These are phyloP conservation scores for Royoungia palumana DNA, from an alignment of 768 basidiomycete genomes.

Conservation along the genomic window DNA sequence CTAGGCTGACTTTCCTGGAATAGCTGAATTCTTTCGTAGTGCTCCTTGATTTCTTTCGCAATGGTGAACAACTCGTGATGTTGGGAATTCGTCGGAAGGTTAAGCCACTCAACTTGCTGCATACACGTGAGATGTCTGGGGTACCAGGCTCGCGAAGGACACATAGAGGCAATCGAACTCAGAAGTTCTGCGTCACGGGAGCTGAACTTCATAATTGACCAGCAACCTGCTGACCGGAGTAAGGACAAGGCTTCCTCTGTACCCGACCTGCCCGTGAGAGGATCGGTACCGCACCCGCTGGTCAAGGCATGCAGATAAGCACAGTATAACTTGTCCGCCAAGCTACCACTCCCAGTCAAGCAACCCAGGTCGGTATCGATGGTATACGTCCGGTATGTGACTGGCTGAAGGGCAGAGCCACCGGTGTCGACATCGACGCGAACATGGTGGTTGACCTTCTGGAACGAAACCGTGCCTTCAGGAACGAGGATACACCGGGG, in stretches of 20 bases:
- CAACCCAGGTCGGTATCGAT: slow-evolving; percentile 31
- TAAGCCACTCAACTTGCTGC: slow-evolving; percentile 37
- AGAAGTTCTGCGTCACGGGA: slow-evolving; percentile 32
- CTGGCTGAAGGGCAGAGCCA: neutral
- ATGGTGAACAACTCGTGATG: slow-evolving; percentile 27
- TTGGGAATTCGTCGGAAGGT: slow-evolving; percentile 26
- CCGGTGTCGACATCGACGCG: slow-evolving; percentile 1
- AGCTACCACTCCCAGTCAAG: slow-evolving; percentile 23
- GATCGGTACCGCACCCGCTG: slow-evolving; percentile 41
- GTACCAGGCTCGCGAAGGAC: slow-evolving; percentile 37
- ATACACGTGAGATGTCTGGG: slow-evolving; percentile 36
- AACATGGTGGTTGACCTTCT: slow-evolving; percentile 7
- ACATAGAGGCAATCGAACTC: slow-evolving; percentile 31
- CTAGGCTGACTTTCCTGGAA: slow-evolving; percentile 4
- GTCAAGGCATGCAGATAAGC: slow-evolving; percentile 46
- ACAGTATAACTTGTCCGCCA: slow-evolving; percentile 33
- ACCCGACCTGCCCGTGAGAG: slow-evolving; percentile 43
- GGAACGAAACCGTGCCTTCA: slow-evolving; percentile 35
- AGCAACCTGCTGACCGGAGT: slow-evolving; percentile 35
- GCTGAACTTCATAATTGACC: slow-evolving; percentile 39
- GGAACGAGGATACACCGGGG: slow-evolving; percentile 36
- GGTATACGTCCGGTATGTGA: slow-evolving; percentile 28
- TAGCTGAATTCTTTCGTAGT: slow-evolving; percentile 14
- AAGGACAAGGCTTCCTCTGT: slow-evolving; percentile 42
- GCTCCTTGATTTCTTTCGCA: slow-evolving; percentile 29